Evolutionary conservation across 345 rosid genomes (phyloP).

Genomic region (Brassica nigra): DNA sequence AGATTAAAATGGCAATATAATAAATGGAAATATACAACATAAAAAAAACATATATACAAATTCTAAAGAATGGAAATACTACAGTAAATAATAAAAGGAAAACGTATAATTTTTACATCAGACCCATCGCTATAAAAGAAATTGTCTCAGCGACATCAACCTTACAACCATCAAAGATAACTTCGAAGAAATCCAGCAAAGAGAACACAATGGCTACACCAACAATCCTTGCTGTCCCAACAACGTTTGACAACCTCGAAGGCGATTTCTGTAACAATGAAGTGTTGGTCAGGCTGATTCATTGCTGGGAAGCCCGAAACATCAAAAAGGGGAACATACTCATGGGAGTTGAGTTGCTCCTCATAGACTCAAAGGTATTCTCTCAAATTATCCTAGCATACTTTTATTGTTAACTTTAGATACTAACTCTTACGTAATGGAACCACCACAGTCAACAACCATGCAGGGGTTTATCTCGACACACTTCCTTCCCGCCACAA

Average conservation of each 20-base stretch:
- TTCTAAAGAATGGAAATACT: too few species aligned
- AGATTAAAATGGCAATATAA: too few species aligned
- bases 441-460: neutral
- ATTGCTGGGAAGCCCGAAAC: neutral
- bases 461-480: neutral
- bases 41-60: too few species aligned
- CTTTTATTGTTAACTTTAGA: neutral
- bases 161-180: neutral
- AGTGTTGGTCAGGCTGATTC: neutral
- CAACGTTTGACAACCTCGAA: neutral
- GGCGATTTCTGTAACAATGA: neutral
- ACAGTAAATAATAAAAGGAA: too few species aligned
- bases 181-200: neutral
- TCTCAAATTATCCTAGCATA: neutral
- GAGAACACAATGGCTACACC: neutral
- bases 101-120: too few species aligned
- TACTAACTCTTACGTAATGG: neutral
- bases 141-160: too few species aligned
- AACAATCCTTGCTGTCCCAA: neutral
- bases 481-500: neutral
- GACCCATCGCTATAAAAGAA: too few species aligned
- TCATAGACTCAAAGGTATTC: neutral
- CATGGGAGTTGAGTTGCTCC: neutral
- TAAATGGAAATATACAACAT: too few species aligned
- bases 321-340: neutral